Base-by-base conservation (phyloP, 108 stramenopile species). In the Pseudonitzschia pungens region DNA sequence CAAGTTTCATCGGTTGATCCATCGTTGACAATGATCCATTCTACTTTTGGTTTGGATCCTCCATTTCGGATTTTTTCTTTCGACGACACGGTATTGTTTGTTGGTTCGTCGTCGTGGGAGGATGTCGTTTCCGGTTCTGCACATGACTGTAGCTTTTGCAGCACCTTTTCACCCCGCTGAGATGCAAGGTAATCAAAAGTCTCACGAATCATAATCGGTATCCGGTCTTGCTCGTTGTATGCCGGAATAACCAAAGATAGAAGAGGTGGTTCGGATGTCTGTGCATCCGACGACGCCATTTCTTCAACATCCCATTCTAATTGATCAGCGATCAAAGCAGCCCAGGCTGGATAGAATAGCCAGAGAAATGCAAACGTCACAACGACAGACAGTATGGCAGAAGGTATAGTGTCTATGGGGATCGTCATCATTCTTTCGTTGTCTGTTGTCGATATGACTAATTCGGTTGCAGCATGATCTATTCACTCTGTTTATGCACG, bases 181-280 rank as follows among this genome's bases (percentile, higher is more conserved):
- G 69, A 69, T 32, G 21, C 40, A 65, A 98, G 76, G 58, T 87
- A 95, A 16, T 80, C 77, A 42, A 91, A 63, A 7, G 95, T 87
- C 2, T 67, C 81, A 56, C 94, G 68, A 26, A 98, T 81, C 96
- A 97, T 97, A 31, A 74, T 77, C 0, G 96, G 88, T 33, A 98
- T 83, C 33, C 97, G 82, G 15, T 85, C 85, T 70, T 94, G 86
- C 82, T 98, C 98, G 74, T 98, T 97, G 86, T 96, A 96, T 11
- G 98, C 98, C 21, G 98, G 98, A 41, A 98, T 89, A 21, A 98
- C 82, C 4, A 97, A 72, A n/a, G 92, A 88, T 2, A 96, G 74
- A 16, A 82, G 65, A 27, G 76, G 66, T 69, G 68, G 71, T 51
- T 53, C 54, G 5, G 5, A 22, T n/a, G 21, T 8, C 15, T 66